phyloP scores from a whole-genome alignment of 495 filamentous ascomycete genomes.

The Bacidia gigantensis region DNA sequence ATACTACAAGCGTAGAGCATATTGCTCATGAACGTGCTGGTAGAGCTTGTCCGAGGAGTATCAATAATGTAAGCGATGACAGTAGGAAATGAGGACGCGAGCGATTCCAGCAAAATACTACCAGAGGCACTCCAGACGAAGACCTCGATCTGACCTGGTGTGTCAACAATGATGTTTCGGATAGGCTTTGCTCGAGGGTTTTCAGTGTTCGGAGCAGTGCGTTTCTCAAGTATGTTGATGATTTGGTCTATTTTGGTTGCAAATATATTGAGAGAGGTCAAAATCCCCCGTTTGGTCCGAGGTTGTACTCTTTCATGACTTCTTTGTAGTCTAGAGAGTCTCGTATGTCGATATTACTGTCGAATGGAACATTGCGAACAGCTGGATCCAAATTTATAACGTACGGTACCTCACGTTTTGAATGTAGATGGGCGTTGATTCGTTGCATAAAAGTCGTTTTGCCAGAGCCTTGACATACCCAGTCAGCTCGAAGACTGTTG shows the following conservation, averaged over 20 bases:
- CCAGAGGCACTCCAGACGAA: slow-evolving; percentile 96
- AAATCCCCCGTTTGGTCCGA: slow-evolving; percentile 94
- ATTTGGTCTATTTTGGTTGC: slow-evolving; percentile 97
- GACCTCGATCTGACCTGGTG: slow-evolving; percentile 94
- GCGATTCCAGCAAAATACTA: slow-evolving; percentile 79
- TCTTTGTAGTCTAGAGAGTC: slow-evolving; percentile 99
- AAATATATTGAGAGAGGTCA: slow-evolving; percentile 92
- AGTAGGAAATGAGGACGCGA: slow-evolving; percentile 87
- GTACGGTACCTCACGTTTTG: slow-evolving; percentile 62
- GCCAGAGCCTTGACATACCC: slow-evolving; percentile 39
- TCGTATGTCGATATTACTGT: slow-evolving; percentile 96
- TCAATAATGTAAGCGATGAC: slow-evolving; percentile 96
- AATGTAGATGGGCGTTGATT: slow-evolving; percentile 81
- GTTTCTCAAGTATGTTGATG: slow-evolving; percentile 75
- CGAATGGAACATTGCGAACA: slow-evolving; percentile 89
- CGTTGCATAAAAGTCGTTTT: slow-evolving; percentile 99
- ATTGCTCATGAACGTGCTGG: slow-evolving; percentile 96
- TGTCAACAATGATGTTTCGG: slow-evolving; percentile 81
- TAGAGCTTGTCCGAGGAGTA: slow-evolving; percentile 82
- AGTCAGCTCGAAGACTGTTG: neutral
- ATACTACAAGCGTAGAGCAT: slow-evolving; percentile 99
- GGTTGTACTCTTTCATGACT: slow-evolving; percentile 97
- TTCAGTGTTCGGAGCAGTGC: slow-evolving; percentile 48
- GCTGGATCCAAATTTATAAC: slow-evolving; percentile 96
- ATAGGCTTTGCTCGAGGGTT: slow-evolving; percentile 51